phyloP scores from a whole-genome alignment of 1,139 yeast species.

The Sugiyamaella castrensis region DNA sequence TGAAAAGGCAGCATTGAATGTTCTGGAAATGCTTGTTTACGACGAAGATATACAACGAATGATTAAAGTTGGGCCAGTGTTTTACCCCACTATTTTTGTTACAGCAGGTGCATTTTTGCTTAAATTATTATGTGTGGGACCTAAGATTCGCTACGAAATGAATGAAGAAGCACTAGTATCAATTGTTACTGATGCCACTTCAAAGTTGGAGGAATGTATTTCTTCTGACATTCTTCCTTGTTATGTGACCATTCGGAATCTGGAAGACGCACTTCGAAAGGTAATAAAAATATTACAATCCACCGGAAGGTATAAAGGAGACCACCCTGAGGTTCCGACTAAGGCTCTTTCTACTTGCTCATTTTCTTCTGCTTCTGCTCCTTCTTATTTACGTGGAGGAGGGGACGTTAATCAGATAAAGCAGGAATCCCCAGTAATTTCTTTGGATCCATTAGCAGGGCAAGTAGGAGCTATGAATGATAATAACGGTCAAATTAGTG shows the following conservation, averaged over 20 bases:
- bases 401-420: not conserved
- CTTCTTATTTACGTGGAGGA: not conserved
- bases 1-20: slow-evolving; percentile 27
- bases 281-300: slow-evolving; percentile 10
- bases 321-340: not conserved
- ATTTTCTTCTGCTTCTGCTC: not conserved
- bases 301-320: not conserved
- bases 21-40: slow-evolving; percentile 27
- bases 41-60: slow-evolving; percentile 29
- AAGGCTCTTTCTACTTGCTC: not conserved
- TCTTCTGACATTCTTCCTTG: slow-evolving; percentile 24
- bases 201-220: slow-evolving; percentile 15
- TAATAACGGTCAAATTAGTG: not conserved
- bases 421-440: not conserved
- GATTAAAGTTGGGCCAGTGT: slow-evolving; percentile 27
- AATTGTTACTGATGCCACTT: slow-evolving; percentile 18
- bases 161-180: slow-evolving; percentile 18
- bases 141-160: slow-evolving; percentile 17
- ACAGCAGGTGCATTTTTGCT: slow-evolving; percentile 29
- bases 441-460: too few species aligned
- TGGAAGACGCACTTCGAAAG: slow-evolving; percentile 21
- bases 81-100: slow-evolving; percentile 29
- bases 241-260: slow-evolving; percentile 21
- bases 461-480: not conserved
- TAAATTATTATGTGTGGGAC: slow-evolving; percentile 23